Conservation (phyloP, 2,329 filamentous ascomycete species). For the Penicillium sp. region DNA sequence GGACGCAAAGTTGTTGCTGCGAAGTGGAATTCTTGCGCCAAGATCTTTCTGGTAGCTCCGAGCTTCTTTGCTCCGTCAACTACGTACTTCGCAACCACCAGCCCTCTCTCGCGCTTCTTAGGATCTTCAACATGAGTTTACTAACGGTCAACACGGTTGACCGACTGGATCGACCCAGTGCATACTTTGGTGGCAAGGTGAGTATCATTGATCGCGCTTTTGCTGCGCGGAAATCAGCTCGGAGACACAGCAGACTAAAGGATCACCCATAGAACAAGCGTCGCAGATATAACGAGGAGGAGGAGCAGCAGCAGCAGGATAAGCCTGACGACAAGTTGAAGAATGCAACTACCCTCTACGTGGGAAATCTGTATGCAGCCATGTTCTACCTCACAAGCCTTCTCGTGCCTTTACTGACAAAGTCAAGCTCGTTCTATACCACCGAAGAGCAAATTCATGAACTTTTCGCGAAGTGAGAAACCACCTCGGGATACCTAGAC, state of each 20-base stretch:
- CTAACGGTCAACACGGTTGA: conserved; percentile 68
- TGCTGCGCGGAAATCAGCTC: not conserved
- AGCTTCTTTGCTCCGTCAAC: conserved; percentile 20
- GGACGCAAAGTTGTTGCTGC: conserved; percentile 20
- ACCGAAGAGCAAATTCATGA: conserved; percentile 99
- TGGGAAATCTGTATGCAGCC: conserved; percentile 79
- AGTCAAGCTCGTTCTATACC: conserved; percentile 86
- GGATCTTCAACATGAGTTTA: conserved; percentile 29
- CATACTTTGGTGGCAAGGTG: conserved; percentile 86
- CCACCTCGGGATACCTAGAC: not conserved
- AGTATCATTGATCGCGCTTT: conserved; percentile 25
- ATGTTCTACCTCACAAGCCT: conserved; percentile 12
- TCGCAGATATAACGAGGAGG: conserved; percentile 62
- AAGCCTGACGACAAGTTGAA: conserved; percentile 77
- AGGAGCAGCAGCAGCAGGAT: conserved; percentile 53
- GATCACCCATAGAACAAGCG: conserved; percentile 65
- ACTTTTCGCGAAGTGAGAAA: conserved; percentile 77
- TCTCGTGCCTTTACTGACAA: conserved; percentile 7
- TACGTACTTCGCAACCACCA: not conserved
- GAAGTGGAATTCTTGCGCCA: conserved; percentile 27
- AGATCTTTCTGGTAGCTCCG: conserved; percentile 25
- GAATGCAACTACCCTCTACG: conserved; percentile 91
- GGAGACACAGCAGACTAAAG: conserved; percentile 5
- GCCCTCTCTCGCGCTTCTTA: not conserved
- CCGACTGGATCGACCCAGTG: conserved; percentile 88